Evolutionary conservation across 78 protist genomes (phyloP).

Genomic region (Cavenderia fasciculata): DNA sequence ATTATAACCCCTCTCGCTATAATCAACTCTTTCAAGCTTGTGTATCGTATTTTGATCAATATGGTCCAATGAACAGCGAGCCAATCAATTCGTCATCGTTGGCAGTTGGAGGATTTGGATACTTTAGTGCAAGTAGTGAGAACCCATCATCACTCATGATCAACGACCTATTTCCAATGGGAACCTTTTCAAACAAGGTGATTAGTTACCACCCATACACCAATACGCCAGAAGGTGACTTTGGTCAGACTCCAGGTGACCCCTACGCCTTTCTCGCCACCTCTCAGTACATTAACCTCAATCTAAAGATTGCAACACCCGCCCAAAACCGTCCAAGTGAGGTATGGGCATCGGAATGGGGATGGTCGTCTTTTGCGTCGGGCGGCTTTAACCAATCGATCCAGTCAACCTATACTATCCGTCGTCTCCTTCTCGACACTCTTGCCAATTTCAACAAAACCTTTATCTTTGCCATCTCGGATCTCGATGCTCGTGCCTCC

Average conservation of each 20-base stretch:
- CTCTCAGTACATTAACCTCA: not conserved
- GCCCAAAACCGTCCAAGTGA: not conserved
- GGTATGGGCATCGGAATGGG: slow-evolving; percentile 13
- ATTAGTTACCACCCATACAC: slow-evolving; percentile 16
- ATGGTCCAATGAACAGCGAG: no score
- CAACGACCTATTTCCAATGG: not conserved
- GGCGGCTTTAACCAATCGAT: not conserved
- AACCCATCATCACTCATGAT: no score
- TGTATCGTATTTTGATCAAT: not conserved
- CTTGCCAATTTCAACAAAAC: not conserved
- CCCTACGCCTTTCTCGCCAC: not conserved
- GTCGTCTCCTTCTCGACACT: not conserved
- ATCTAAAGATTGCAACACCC: no score
- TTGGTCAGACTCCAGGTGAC: not conserved
- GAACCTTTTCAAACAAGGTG: not conserved
- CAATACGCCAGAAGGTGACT: slow-evolving; percentile 15
- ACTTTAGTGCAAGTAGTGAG: not conserved
- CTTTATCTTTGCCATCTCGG: slow-evolving; percentile 6
- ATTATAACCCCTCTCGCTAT: not conserved
- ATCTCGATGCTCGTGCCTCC: slow-evolving; percentile 7
- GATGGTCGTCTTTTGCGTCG: not conserved
- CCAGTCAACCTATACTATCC: not conserved
- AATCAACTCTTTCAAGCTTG: not conserved
- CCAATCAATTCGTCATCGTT: no score
- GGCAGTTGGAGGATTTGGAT: slow-evolving; percentile 3